Evolutionary conservation across 164 flowering plant genomes (phyloP).

Genomic region (Nymphaea thermarum): DNA sequence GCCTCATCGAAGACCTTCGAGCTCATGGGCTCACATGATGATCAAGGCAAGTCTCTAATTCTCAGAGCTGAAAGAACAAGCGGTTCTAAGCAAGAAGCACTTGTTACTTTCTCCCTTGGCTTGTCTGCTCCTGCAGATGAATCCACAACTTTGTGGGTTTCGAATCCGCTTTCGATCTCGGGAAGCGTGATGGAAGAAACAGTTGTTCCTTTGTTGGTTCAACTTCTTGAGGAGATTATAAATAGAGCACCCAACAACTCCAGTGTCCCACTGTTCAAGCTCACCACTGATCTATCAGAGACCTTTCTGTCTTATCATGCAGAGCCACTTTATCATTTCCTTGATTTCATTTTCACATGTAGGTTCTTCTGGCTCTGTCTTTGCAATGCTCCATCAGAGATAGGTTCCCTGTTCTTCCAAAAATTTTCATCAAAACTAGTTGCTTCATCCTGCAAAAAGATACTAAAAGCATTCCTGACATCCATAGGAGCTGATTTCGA

Average conservation of each 20-base stretch:
- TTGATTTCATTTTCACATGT: conserved; percentile 53
- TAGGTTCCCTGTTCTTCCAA: conserved; percentile 57
- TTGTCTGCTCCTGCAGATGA: conserved; percentile 13
- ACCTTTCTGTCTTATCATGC: conserved; percentile 51
- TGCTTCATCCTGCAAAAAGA: conserved; percentile 18
- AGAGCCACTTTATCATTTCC: conserved; percentile 57
- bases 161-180: conserved; percentile 52
- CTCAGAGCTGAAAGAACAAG: conserved; percentile 47
- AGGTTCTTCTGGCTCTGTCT: conserved; percentile 78
- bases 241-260: conserved; percentile 44
- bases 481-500: conserved; percentile 64
- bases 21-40: not conserved
- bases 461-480: conserved; percentile 39
- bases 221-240: conserved; percentile 65
- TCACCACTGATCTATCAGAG: conserved; percentile 25
- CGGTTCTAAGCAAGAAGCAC: conserved; percentile 28
- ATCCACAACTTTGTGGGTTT: conserved; percentile 50
- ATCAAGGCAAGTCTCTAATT: conserved; percentile 26
- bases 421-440: conserved; percentile 38
- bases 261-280: conserved; percentile 21
- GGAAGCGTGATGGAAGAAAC: conserved; percentile 24
- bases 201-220: conserved; percentile 60
- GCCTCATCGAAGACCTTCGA: not conserved
- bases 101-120: conserved; percentile 39
- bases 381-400: conserved; percentile 58